phyloP scores from a whole-genome alignment of 108 stramenopile species.

The Stephanodiscus triporus region DNA sequence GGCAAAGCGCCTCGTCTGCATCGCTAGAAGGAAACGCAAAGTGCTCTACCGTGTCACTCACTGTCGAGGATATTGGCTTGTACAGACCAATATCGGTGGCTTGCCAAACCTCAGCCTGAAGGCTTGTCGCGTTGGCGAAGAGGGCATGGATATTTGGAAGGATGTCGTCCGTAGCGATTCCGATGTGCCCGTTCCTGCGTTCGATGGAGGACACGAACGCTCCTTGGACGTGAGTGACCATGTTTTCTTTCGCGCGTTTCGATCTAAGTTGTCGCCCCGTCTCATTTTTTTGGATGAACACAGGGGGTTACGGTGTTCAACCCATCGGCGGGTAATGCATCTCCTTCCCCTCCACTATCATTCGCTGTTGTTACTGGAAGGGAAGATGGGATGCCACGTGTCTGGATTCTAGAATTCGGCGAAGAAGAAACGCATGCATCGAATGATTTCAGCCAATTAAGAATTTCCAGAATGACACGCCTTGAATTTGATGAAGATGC shows the following conservation, averaged over 20 bases:
- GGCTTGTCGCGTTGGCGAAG: constrained; percentile 55
- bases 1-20: constrained; percentile 51
- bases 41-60: constrained; percentile 73
- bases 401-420: constrained; percentile 63
- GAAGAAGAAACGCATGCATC: constrained; percentile 37
- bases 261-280: background rate
- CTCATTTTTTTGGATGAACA: background rate
- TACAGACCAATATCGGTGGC: constrained; percentile 61
- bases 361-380: constrained; percentile 68
- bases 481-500: constrained; percentile 83
- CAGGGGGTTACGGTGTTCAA: constrained; percentile 54
- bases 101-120: constrained; percentile 79
- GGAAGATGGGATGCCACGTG: constrained; percentile 71
- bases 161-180: constrained; percentile 48
- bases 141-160: constrained; percentile 42
- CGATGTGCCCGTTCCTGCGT: constrained; percentile 35
- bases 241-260: background rate
- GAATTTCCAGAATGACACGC: constrained; percentile 42
- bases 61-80: constrained; percentile 66
- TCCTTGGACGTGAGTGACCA: constrained; percentile 44
- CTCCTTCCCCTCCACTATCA: constrained; percentile 34
- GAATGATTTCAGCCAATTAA: constrained; percentile 46
- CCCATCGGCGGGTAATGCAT: constrained; percentile 9
- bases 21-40: constrained; percentile 64
- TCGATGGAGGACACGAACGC: constrained; percentile 66